These are phyloP conservation scores for Isabelozyma rhagii DNA, from an alignment of 805 yeast species.

Conservation along the genomic window DNA sequence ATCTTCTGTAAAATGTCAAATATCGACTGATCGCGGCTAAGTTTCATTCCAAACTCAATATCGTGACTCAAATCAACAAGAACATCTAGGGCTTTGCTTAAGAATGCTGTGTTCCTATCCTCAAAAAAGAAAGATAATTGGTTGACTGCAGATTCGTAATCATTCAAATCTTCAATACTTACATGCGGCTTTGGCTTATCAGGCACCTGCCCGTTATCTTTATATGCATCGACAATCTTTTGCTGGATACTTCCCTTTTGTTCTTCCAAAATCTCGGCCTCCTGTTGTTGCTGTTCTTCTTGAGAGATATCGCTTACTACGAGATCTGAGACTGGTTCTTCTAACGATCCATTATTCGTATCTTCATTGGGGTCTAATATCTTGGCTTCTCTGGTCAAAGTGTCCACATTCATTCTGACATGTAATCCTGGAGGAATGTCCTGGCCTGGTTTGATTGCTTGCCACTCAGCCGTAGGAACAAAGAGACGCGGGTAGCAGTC, in stretches of 20 bases:
- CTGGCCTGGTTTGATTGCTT: constrained; percentile 65
- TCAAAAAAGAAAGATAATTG: constrained; percentile 5
- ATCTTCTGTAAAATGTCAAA: constrained; percentile 28
- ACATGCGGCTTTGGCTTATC: constrained; percentile 5
- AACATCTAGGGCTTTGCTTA: constrained; percentile 34
- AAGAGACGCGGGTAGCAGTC: constrained; percentile 67
- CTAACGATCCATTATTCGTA: constrained; percentile 6
- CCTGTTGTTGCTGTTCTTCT: constrained; percentile 1
- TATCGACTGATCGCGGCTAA: constrained; percentile 35
- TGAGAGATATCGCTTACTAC: constrained; percentile 5
- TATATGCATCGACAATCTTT: background rate
- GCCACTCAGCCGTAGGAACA: constrained; percentile 68
- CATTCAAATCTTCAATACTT: constrained; percentile 12
- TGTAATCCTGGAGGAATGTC: constrained; percentile 78
- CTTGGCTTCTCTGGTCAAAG: constrained; percentile 69
- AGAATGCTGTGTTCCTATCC: constrained; percentile 13
- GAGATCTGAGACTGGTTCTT: constrained; percentile 1
- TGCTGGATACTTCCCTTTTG: background rate
- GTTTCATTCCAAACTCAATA: constrained; percentile 53
- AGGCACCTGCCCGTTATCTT: background rate
- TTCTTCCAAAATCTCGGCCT: constrained; percentile 2
- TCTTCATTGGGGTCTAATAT: constrained; percentile 35
- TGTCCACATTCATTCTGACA: constrained; percentile 70
- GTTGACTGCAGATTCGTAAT: constrained; percentile 13
- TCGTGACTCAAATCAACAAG: constrained; percentile 67